These are phyloP conservation scores for Apiospora kogelbergensis DNA, from an alignment of 2,329 filamentous ascomycete genomes.

Conservation along the genomic window DNA sequence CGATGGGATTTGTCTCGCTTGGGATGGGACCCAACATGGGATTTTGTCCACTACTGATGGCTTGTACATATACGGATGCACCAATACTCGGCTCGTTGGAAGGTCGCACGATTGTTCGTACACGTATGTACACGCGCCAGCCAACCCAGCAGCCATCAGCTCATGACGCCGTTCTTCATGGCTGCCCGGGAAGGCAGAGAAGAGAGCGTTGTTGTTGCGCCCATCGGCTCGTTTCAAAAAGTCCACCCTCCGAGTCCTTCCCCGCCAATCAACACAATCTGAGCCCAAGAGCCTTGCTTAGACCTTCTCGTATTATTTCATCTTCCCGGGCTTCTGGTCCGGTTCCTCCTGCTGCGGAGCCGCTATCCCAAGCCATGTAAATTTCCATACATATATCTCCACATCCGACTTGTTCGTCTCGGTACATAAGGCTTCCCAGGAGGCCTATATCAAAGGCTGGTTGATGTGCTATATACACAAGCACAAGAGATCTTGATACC, in stretches of 20 bases:
- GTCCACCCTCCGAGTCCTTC: background rate
- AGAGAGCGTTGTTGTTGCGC: background rate
- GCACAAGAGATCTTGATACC: background rate
- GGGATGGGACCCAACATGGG: background rate
- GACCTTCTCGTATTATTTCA: background rate
- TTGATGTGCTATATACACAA: no score
- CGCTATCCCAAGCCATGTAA: background rate
- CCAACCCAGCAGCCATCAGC: background rate
- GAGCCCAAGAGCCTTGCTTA: background rate
- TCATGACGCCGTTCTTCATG: background rate
- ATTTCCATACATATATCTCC: background rate
- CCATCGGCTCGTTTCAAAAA: slow-evolving; percentile 5
- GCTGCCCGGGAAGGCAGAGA: background rate
- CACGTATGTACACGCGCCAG: background rate
- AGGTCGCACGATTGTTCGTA: no score
- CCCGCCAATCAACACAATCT: background rate
- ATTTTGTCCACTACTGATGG: background rate
- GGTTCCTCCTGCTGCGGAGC: background rate
- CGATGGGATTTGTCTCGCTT: background rate
- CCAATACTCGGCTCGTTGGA: no score
- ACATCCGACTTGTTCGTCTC: background rate
- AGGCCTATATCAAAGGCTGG: background rate
- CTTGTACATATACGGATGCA: background rate
- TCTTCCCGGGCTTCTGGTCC: background rate
- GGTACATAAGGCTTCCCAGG: background rate